A percentile compares a stretch with the other conserved stretches of the same genome.
These are phyloP conservation scores for Brassica juncea DNA, from an alignment of 345 rosid species.

Conservation along the genomic window DNA sequence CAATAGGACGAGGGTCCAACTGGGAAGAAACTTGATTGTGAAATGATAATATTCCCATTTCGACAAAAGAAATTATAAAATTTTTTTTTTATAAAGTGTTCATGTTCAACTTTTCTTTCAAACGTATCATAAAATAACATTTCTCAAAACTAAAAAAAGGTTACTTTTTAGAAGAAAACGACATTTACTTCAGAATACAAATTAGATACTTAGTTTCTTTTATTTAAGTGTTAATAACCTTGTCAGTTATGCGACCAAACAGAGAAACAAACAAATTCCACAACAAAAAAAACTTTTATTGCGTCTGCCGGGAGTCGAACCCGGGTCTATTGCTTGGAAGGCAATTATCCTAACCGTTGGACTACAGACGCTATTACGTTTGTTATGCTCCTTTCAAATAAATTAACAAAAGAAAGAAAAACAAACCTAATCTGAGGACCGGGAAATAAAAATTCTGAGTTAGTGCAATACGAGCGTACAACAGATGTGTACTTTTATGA, in stretches of 20 bases:
- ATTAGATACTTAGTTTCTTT: not conserved
- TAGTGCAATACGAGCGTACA: too few species aligned
- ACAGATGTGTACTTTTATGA: not conserved
- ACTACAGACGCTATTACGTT: slow-evolving; percentile 37
- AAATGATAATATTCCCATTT: not conserved
- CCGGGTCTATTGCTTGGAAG: slow-evolving; percentile 93
- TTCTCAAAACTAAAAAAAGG: not conserved
- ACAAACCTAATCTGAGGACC: too few species aligned
- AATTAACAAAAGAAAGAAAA: too few species aligned
- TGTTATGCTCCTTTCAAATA: too few species aligned
- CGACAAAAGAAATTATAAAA: not conserved
- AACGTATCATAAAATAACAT: not conserved
- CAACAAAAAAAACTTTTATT: not conserved
- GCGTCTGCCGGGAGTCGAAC: slow-evolving; percentile 90
- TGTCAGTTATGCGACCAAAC: not conserved
- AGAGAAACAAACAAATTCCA: not conserved
- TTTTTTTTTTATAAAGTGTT: not conserved
- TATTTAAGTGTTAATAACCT: not conserved
- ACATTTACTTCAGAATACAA: not conserved
- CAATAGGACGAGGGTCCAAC: not conserved
- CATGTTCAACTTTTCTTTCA: not conserved
- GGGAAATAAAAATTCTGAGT: too few species aligned
- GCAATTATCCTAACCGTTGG: slow-evolving; percentile 75
- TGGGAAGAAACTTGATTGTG: not conserved
- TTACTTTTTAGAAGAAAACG: not conserved